Conservation (phyloP, 805 yeast genomes). For the Metschnikowia lunata region DNA sequence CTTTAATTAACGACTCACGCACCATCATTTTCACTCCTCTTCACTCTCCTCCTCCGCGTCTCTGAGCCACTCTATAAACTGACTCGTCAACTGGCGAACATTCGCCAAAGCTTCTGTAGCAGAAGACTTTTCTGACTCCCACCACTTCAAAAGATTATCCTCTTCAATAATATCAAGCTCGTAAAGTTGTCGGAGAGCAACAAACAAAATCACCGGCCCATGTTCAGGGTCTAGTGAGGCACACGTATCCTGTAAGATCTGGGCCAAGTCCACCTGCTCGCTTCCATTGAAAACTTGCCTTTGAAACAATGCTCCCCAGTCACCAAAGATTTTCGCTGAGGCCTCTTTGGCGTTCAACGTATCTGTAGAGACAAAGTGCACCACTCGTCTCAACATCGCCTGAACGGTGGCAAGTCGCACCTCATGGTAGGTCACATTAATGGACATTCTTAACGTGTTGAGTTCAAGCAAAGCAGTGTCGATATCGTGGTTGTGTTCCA, state of each 20-base stretch:
- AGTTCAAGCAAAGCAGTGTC: slow-evolving; percentile 91
- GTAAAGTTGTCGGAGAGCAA: slow-evolving; percentile 59
- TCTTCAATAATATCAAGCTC: slow-evolving; percentile 82
- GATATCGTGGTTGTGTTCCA: slow-evolving; percentile 86
- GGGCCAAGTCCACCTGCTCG: slow-evolving; percentile 73
- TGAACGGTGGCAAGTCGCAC: slow-evolving; percentile 77
- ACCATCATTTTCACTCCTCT: slow-evolving; percentile 21
- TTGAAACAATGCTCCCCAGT: slow-evolving; percentile 78
- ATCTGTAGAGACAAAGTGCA: slow-evolving; percentile 71
- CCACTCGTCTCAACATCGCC: slow-evolving; percentile 66
- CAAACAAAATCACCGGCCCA: slow-evolving; percentile 47
- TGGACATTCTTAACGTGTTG: slow-evolving; percentile 93
- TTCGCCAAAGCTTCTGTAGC: slow-evolving; percentile 40
- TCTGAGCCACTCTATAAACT: slow-evolving; percentile 83
- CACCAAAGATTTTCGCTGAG: slow-evolving; percentile 63
- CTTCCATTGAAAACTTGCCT: slow-evolving; percentile 80
- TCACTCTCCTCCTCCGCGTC: slow-evolving; percentile 67
- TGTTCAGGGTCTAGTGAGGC: slow-evolving; percentile 33
- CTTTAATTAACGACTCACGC: no score
- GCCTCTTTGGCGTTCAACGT: slow-evolving; percentile 78
- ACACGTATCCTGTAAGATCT: slow-evolving; percentile 46
- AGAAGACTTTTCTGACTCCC: slow-evolving; percentile 45
- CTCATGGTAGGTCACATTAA: slow-evolving; percentile 92
- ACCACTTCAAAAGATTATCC: slow-evolving; percentile 77
- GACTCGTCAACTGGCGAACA: slow-evolving; percentile 55